Conservation (phyloP, 2,329 filamentous ascomycete species). For the Orbilia javanica region DNA sequence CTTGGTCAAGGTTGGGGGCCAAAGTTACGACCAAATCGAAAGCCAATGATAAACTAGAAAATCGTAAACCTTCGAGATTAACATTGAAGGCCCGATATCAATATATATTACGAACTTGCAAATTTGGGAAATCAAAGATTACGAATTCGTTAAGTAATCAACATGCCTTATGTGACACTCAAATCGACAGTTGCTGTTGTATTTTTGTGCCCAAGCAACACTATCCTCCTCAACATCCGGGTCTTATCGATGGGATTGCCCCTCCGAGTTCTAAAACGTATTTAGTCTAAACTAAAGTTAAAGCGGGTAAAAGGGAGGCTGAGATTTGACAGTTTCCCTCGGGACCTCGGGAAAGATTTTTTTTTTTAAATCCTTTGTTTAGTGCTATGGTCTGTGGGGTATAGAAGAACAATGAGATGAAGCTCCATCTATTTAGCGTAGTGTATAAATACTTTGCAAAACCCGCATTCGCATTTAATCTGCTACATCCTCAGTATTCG, state of each 20-base stretch:
- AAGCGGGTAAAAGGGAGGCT: constrained; percentile 6
- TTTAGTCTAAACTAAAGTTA: constrained; percentile 3
- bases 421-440: not conserved
- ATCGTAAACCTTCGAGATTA: not conserved
- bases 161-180: not conserved
- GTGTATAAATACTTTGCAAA: not conserved
- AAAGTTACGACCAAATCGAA: not conserved
- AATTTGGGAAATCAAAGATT: not conserved
- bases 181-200: constrained; percentile 1
- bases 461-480: not conserved
- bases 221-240: constrained; percentile 10
- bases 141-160: not conserved
- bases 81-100: not conserved
- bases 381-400: constrained; percentile 28
- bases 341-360: constrained; percentile 14
- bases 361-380: not conserved
- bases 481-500: not conserved
- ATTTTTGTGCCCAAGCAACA: constrained; percentile 31
- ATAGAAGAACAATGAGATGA: not conserved
- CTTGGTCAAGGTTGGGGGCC: not conserved
- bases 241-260: not conserved
- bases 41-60: not conserved
- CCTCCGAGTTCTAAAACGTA: not conserved
- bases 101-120: too few species aligned
- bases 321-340: constrained; percentile 14